Evolutionary conservation across 345 rosid species (phyloP), one percentile per base, ranked within the genome.

Genomic region (Populus deltoides): DNA sequence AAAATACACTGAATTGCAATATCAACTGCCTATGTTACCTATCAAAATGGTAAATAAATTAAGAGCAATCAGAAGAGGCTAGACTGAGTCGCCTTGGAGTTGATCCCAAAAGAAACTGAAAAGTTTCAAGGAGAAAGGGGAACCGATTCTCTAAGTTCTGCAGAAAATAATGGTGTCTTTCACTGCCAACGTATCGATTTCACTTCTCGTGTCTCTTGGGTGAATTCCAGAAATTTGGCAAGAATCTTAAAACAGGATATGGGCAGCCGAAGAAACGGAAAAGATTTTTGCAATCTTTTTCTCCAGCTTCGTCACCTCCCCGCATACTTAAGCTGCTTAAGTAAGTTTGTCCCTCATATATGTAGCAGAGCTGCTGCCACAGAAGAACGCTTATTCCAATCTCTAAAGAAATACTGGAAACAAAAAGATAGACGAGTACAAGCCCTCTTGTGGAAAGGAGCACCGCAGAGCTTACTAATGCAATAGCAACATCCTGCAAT

Each of bases 351-450:
- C 98, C 98, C 81, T 86, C 90, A n/a, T 88, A 92, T 66, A 93
- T 90, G 75, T 86, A 93, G 80, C 75, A 88, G 24, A 93, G 92
- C 81, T 93, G 97, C 83, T 94, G 98, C 96, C 94, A 92, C 36
- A 93, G 83, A 75, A 95, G 94, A 74, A 91, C 85, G 71, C 87
- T 84, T 62, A 92, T 83, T 62, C 98, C 98, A 11, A 89, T 83
- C 83, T 89, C 88, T 81, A 95, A 90, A 11, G 97, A 89, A 68
- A 88, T 74, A 73, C 96, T 90, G 0, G 95, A 82, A 80, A 93
- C 73, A 82, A 91, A 85, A 35, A 95, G 91, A 82, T 92, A 95
- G 68, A 95, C 89, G 70, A 93, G 89, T 57, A 93, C 74, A 81
- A 95, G 86, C 43, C 91, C 93, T 75, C 98, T 87, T 7, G 86